Evolutionary conservation across 2,329 filamentous ascomycete species (phyloP), one percentile per base, ranked within the genome.

Genomic region (Colletotrichum agaves): DNA sequence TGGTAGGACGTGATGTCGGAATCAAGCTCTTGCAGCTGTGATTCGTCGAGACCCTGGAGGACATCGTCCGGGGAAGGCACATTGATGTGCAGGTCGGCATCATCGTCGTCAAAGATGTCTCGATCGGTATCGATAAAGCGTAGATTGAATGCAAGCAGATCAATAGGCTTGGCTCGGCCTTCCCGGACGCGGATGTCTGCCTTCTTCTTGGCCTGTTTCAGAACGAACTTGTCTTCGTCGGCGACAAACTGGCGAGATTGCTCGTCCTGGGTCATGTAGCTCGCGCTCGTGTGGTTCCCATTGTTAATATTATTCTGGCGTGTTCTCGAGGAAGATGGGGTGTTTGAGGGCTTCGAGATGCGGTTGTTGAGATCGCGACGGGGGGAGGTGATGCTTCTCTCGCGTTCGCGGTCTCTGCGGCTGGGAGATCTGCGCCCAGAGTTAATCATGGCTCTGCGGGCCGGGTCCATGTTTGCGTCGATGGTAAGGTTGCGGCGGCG

Each of bases 181-280:
- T 97, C 94, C 73, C 94, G 93, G 50, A 98, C 94, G 44, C 96
- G 91, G 73, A 99, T 97, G 71, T 94, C 93, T 46, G 96, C 95
- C 83, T 98, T 98, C 84, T 97, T 98, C 85, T 98, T 99, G 52
- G 95, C 92, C 81, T 99, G 96, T 79, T 94, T 94, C 75, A 99
- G 83, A 63, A 98, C 96, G 75, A 99, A 99, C 71, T 91, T 90
- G 82, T 99, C 96, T 79, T 99, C 96, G 74, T 97, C 93, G 59
- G 95, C 93, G 19, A 98, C 93, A 85, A 96, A 99, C 75, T 91
- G 87, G 27, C 90, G 85, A 71, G 90, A 91, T 75, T 93, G 91
- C 75, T 94, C 90, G 74, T 94, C 92, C 76, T 93, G 88, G 65
- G 91, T 91, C 69, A 93, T 80, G 73, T 85, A 87, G 61, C 76